These are phyloP conservation scores for Russula sp. DNA, from an alignment of 768 basidiomycete species.

Conservation along the genomic window DNA sequence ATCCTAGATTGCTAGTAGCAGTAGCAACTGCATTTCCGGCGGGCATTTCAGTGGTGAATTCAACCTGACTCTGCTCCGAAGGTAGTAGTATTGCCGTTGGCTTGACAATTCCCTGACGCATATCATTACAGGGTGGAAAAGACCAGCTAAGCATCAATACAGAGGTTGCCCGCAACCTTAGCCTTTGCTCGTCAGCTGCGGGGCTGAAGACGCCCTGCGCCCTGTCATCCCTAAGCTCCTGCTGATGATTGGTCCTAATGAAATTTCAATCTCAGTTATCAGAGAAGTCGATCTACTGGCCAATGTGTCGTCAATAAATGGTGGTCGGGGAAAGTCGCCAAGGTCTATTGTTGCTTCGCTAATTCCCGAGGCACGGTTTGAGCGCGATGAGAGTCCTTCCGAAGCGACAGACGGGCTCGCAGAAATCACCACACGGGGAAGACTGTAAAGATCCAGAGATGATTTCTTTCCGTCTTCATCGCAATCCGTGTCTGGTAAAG, in stretches of 20 bases:
- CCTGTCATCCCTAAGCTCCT: background rate
- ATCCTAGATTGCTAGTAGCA: background rate
- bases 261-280: conserved; percentile 9
- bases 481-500: background rate
- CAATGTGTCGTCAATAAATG: conserved; percentile 2
- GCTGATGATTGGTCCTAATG: conserved; percentile 3
- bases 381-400: background rate
- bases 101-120: background rate
- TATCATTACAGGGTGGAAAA: background rate
- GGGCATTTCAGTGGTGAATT: background rate
- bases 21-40: background rate
- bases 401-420: conserved; percentile 8
- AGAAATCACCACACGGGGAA: conserved; percentile 16
- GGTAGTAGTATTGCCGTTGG: no score
- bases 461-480: conserved; percentile 1
- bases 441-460: background rate
- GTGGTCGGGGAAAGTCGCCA: conserved; percentile 14
- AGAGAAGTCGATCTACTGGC: conserved; percentile 2
- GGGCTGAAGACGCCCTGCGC: conserved; percentile 6
- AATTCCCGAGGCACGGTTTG: conserved; percentile 1
- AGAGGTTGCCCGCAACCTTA: background rate
- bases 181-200: background rate
- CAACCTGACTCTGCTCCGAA: background rate
- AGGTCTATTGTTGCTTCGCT: conserved; percentile 16
- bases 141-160: background rate